A percentile compares a stretch with the other conserved stretches of the same genome.
Conservation (phyloP, 495 filamentous ascomycete species). For the Cercophora scortea region DNA sequence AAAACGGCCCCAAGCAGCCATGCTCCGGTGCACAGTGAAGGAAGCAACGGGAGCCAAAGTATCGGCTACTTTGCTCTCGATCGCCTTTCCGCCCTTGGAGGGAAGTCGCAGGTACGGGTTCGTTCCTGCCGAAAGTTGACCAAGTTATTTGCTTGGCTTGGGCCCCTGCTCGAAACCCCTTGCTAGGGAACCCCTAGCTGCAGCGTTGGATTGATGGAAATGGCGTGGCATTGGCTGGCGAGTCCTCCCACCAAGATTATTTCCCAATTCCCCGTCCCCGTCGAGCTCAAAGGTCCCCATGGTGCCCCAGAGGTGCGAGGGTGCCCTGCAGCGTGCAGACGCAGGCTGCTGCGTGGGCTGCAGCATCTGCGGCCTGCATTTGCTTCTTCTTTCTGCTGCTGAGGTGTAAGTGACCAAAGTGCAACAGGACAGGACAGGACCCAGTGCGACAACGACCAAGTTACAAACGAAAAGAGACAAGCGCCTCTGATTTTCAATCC, state of each 20-base stretch:
- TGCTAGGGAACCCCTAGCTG: constrained; percentile 15
- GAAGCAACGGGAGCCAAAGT: background rate
- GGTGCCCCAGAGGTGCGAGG: background rate
- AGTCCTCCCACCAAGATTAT: constrained; percentile 16
- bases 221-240: constrained; percentile 11
- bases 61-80: background rate
- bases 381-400: background rate
- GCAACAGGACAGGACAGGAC: too few species aligned
- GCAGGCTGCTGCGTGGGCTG: background rate
- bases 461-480: too few species aligned
- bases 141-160: constrained; percentile 12
- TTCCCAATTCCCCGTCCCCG: constrained; percentile 19
- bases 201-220: constrained; percentile 2
- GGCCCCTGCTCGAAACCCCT: constrained; percentile 17
- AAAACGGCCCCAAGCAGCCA: background rate
- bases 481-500: too few species aligned
- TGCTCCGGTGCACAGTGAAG: background rate
- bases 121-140: constrained; percentile 12
- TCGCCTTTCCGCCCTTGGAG: background rate
- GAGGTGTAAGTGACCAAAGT: too few species aligned
- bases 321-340: background rate
- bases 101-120: constrained; percentile 2
- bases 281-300: constrained; percentile 5
- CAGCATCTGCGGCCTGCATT: background rate
- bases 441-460: too few species aligned